Base-by-base conservation (phyloP, 768 basidiomycete species). In the Lactarius indigo region DNA sequence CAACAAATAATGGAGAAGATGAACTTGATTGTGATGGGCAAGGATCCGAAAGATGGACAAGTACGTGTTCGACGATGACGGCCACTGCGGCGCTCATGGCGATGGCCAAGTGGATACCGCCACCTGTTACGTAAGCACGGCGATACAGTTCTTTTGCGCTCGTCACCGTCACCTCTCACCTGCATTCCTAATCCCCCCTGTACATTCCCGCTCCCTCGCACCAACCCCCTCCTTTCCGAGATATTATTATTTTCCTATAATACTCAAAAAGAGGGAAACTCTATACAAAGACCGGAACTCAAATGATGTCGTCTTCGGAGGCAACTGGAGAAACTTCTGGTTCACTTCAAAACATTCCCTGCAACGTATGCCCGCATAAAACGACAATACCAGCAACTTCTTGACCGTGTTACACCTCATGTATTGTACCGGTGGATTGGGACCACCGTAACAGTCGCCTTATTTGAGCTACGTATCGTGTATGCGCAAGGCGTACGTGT, bases 381-480 rank as follows among this genome's bases (percentile, higher is more conserved):
- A 72, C 85, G 93, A 33, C 86, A 88, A 74, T 95, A 96, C 76
- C 94, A 96, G 76, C 87, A 90, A 74, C 76, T 85, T 30, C 84
- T 98, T n/a, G 97, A 99, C 82, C 86, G 92, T 30, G 88, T 90
- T 81, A 97, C 96, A 3, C 97, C 97, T 0, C 87, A 94, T 74
- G 84, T 89, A 35, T 77, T 93, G n/a, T 84, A 96, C 72, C 86
- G 97, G 66, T 99, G 97, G 97, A 72, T 92, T 30, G 85, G 82
- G 42, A 92, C 93, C 3, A 81, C 81, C 4, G 91, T 83, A 5
- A 73, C 97, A 17, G 78, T 96, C 64, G 73, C 80, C 28, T 41
- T 98, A 41, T 98, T 99, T 75, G 79, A 91, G 73, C 76, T 98
- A 61, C 83, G 96, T 65, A 95, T 99, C 71, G 81, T 98, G 15